phyloP scores from a whole-genome alignment of 768 basidiomycete species.

The Sutorius australiensis region DNA sequence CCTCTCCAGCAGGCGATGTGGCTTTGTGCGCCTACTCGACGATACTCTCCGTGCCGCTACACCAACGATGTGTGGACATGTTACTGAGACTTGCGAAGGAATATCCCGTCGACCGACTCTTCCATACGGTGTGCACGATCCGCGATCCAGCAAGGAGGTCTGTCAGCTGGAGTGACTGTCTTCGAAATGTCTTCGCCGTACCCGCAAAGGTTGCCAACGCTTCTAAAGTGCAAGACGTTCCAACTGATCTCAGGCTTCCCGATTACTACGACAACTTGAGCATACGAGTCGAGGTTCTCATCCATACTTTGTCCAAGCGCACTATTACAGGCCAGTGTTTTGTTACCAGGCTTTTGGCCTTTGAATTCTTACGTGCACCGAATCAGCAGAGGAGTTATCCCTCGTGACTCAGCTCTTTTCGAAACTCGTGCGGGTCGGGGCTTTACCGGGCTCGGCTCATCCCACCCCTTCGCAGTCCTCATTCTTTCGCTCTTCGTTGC shows the following conservation, averaged over 20 bases:
- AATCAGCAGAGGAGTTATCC: constrained; percentile 30
- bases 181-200: constrained; percentile 58
- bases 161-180: constrained; percentile 71
- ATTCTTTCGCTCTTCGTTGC: constrained; percentile 57
- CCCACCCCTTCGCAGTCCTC: constrained; percentile 60
- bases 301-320: constrained; percentile 41
- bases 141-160: constrained; percentile 25
- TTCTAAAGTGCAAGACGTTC: constrained; percentile 43
- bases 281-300: constrained; percentile 48
- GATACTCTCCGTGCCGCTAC: constrained; percentile 49
- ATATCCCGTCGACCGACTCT: constrained; percentile 70
- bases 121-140: constrained; percentile 44
- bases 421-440: constrained; percentile 65
- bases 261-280: constrained; percentile 54
- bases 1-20: constrained; percentile 47
- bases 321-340: constrained; percentile 39
- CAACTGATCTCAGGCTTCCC: constrained; percentile 50
- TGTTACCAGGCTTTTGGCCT: constrained; percentile 1
- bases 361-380: constrained; percentile 28
- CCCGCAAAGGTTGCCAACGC: constrained; percentile 81
- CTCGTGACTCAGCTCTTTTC: constrained; percentile 50
- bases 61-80: constrained; percentile 47
- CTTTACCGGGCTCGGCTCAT: constrained; percentile 54
- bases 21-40: constrained; percentile 62
- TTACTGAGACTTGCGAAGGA: constrained; percentile 51